Conservation (phyloP, 139 green algal species). For the Auxenochlorella pyrenoidosa region DNA sequence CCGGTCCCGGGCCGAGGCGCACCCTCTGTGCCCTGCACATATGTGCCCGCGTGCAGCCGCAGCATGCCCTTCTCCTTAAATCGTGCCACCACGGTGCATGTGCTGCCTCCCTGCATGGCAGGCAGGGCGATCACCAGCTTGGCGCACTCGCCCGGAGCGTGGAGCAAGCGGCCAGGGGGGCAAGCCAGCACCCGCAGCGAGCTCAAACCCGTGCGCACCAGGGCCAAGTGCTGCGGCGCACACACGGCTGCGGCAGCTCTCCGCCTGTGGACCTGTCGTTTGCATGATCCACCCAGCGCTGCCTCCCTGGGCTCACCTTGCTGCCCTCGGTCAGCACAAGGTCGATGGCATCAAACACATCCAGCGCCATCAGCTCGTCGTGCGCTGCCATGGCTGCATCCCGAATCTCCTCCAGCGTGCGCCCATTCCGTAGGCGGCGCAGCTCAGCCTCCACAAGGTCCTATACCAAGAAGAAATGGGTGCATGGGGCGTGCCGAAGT, state of each 20-base stretch:
- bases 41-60: conserved; percentile 68
- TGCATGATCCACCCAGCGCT: too few relatives aligned
- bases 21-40: conserved; percentile 65
- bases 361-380: conserved; percentile 64
- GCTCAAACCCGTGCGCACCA: background rate
- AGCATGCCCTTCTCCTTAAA: conserved; percentile 66
- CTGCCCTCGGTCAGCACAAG: conserved; percentile 63
- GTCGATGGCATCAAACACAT: conserved; percentile 69
- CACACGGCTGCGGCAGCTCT: background rate
- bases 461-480: too few relatives aligned
- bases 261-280: too few relatives aligned
- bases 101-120: conserved; percentile 39
- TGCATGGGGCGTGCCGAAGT: too few relatives aligned
- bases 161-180: too few relatives aligned
- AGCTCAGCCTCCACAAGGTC: conserved; percentile 55
- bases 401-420: conserved; percentile 78
- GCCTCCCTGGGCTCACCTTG: conserved; percentile 44
- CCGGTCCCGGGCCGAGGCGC: background rate
- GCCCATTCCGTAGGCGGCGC: conserved; percentile 50
- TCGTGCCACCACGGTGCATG: conserved; percentile 60
- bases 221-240: background rate
- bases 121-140: conserved; percentile 5
- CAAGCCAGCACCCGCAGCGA: too few relatives aligned
- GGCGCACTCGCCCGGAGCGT: too few relatives aligned
- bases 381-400: conserved; percentile 61